A percentile compares a stretch with the other conserved stretches of the same genome.
phyloP scores from a whole-genome alignment of 768 basidiomycete species.

The Cyclocybe aegerita region DNA sequence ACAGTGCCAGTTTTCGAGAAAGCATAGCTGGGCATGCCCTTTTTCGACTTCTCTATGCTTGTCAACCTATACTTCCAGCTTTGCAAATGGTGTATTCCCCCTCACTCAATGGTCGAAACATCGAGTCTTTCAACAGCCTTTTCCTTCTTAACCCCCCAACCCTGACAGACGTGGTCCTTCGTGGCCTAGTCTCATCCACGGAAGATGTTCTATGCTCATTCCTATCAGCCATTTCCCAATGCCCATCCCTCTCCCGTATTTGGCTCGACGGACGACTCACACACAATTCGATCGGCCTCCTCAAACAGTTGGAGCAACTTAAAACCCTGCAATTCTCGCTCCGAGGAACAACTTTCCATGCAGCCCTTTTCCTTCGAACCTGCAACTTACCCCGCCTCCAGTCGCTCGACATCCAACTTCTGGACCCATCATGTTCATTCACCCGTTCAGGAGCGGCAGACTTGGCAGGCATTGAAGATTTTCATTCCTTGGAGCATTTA shows the following conservation, averaged over 20 bases:
- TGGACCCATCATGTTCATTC: no score
- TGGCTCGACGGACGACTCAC: background rate
- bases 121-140: conserved; percentile 2
- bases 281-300: no score
- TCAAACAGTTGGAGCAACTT: no score
- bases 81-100: conserved; percentile 3
- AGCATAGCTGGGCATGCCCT: conserved; percentile 1
- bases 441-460: no score
- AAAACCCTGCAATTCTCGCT: no score
- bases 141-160: conserved; percentile 1
- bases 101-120: background rate
- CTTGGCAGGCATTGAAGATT: no score
- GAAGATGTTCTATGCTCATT: conserved; percentile 4
- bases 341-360: no score
- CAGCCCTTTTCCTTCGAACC: no score
- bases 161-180: conserved; percentile 1
- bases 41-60: background rate
- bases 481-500: no score
- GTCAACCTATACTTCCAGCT: conserved; percentile 5
- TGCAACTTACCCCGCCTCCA: no score
- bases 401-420: no score
- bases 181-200: conserved; percentile 1
- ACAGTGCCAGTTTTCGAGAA: conserved; percentile 1
- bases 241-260: background rate
- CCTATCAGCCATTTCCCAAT: background rate